Evolutionary conservation across 345 rosid species (phyloP).

Genomic region (Odontarrhena argentea): DNA sequence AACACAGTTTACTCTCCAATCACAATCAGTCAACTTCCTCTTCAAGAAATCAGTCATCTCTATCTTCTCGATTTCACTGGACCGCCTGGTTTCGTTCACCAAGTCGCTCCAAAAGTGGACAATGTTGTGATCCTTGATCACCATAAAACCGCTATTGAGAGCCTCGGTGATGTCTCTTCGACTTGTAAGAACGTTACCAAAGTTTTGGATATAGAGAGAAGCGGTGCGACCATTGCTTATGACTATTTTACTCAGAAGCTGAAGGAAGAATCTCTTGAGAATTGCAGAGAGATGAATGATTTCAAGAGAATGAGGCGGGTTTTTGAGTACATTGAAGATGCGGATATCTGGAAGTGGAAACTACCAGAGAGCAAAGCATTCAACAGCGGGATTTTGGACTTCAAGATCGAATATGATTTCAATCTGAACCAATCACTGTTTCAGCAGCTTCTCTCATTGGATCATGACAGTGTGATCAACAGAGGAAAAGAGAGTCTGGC

Average conservation of each 20-base stretch:
- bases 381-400: constrained; percentile 68
- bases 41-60: constrained; percentile 54
- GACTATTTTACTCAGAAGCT: constrained; percentile 69
- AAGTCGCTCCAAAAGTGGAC: constrained; percentile 54
- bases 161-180: constrained; percentile 38
- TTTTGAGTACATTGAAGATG: constrained; percentile 75
- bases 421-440: constrained; percentile 57
- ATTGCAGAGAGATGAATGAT: constrained; percentile 31
- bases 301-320: constrained; percentile 51
- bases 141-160: constrained; percentile 69
- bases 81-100: constrained; percentile 57
- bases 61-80: constrained; percentile 81
- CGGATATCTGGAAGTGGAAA: constrained; percentile 78
- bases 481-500: constrained; percentile 58
- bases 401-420: constrained; percentile 51
- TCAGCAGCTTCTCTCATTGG: constrained; percentile 65
- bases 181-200: constrained; percentile 51
- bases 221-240: constrained; percentile 78
- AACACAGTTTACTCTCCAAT: constrained; percentile 70
- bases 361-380: constrained; percentile 69
- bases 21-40: constrained; percentile 56
- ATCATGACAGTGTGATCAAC: constrained; percentile 51
- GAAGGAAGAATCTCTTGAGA: constrained; percentile 15
- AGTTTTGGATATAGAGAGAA: constrained; percentile 62
- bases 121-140: constrained; percentile 66